These are phyloP conservation scores for Suhomyces yuchorum DNA, from an alignment of 1,139 yeast genomes.

Conservation along the genomic window DNA sequence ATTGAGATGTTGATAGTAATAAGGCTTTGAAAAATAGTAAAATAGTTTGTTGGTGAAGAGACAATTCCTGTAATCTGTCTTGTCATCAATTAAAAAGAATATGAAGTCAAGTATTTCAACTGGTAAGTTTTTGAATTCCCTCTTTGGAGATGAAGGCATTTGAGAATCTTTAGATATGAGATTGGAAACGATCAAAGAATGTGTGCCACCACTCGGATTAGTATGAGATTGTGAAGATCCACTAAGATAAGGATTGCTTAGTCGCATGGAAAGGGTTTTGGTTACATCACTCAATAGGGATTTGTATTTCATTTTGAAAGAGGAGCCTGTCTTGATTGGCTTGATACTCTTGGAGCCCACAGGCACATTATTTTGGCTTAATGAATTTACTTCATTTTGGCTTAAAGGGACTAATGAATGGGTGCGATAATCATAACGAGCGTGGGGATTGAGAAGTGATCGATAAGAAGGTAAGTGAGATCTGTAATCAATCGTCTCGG, in stretches of 20 bases:
- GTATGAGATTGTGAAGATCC: conserved; percentile 5
- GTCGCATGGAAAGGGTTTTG: conserved; percentile 25
- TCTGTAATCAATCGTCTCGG: conserved; percentile 29
- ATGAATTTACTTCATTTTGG: conserved; percentile 32
- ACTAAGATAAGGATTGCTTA: conserved; percentile 22
- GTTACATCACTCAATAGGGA: conserved; percentile 46
- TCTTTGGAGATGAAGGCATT: conserved; percentile 7
- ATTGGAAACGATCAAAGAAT: conserved; percentile 4
- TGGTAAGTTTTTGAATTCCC: conserved; percentile 32
- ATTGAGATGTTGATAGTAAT: conserved; percentile 54
- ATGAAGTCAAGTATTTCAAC: conserved; percentile 39
- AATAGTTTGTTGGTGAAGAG: conserved; percentile 53
- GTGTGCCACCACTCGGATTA: background rate
- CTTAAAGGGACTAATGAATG: conserved; percentile 43
- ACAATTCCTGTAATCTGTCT: conserved; percentile 35
- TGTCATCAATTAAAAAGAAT: conserved; percentile 33
- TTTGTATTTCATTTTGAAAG: conserved; percentile 47
- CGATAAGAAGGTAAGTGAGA: conserved; percentile 48
- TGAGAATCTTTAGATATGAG: conserved; percentile 7
- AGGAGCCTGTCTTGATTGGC: conserved; percentile 12
- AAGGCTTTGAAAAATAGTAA: conserved; percentile 53
- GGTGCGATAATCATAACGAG: conserved; percentile 46
- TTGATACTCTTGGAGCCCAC: conserved; percentile 18
- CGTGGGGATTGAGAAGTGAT: conserved; percentile 44
- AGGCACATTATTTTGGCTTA: conserved; percentile 17